These are phyloP conservation scores for Lyophyllum atratum DNA, from an alignment of 768 basidiomycete species.

Conservation along the genomic window DNA sequence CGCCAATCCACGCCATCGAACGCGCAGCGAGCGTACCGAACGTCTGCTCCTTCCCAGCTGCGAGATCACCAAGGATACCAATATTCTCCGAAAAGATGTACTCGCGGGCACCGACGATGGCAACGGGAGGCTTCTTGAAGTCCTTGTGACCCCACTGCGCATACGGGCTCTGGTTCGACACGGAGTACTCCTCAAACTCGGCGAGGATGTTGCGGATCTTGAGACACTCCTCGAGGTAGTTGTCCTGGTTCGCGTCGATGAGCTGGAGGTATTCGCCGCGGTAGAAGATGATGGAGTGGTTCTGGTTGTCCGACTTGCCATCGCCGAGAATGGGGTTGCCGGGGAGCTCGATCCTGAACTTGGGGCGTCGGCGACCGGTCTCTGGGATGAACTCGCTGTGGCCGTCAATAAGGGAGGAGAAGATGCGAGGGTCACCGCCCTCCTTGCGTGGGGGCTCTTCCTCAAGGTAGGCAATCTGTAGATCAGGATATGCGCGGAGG, in stretches of 20 bases:
- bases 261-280: slow-evolving; percentile 99
- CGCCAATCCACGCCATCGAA: slow-evolving; percentile 95
- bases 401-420: slow-evolving; percentile 95
- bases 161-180: slow-evolving; percentile 89
- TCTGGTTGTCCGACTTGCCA: slow-evolving; percentile 99
- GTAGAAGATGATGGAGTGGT: slow-evolving; percentile 99
- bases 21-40: slow-evolving; percentile 98
- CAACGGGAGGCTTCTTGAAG: slow-evolving; percentile 86
- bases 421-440: slow-evolving; percentile 92
- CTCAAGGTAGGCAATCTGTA: slow-evolving; percentile 98
- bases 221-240: slow-evolving; percentile 98
- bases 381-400: slow-evolving; percentile 95
- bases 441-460: slow-evolving; percentile 94
- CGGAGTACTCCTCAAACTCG: slow-evolving; percentile 93
- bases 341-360: slow-evolving; percentile 97
- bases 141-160: slow-evolving; percentile 88
- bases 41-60: slow-evolving; percentile 99
- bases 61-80: slow-evolving; percentile 97
- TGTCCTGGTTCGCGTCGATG: slow-evolving; percentile 99
- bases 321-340: slow-evolving; percentile 99
- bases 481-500: slow-evolving; percentile 94
- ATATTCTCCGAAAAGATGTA: slow-evolving; percentile 99
- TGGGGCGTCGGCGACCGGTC: slow-evolving; percentile 86
- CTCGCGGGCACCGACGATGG: slow-evolving; percentile 98
- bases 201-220: slow-evolving; percentile 98